phyloP scores from a whole-genome alignment of 2,329 filamentous ascomycete genomes.

The Diaporthe sp. region DNA sequence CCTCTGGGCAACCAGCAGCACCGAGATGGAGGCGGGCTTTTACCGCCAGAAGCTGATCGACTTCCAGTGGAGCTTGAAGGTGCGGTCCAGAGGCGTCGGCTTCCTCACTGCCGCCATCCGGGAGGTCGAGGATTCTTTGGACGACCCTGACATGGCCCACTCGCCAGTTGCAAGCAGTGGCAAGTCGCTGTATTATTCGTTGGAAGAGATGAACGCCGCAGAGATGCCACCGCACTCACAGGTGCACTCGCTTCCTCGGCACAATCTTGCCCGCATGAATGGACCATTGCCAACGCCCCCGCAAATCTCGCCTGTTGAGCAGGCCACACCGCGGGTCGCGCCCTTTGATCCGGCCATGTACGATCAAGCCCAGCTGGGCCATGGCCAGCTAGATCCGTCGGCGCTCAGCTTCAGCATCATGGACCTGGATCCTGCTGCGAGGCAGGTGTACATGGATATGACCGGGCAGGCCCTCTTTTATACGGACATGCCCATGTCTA shows the following conservation, averaged over 20 bases:
- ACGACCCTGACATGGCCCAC: conserved; percentile 36
- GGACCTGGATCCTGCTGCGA: conserved; percentile 21
- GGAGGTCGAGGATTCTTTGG: conserved; percentile 46
- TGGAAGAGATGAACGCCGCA: not conserved
- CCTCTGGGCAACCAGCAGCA: conserved; percentile 88
- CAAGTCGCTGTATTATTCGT: conserved; percentile 7
- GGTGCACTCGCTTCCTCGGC: conserved; percentile 2
- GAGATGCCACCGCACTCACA: conserved; percentile 7
- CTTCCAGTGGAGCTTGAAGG: conserved; percentile 93
- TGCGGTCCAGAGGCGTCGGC: conserved; percentile 78
- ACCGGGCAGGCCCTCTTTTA: conserved; percentile 25
- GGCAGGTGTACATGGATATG: conserved; percentile 21
- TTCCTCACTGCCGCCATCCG: conserved; percentile 53
- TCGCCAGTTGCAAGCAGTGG: conserved; percentile 28
- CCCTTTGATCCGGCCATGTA: conserved; percentile 13
- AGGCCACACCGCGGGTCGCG: conserved; percentile 4
- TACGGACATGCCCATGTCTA: conserved; percentile 22
- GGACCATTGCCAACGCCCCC: conserved; percentile 1
- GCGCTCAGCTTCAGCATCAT: conserved; percentile 25
- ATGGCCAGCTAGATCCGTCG: conserved; percentile 3
- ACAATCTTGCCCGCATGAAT: conserved; percentile 13
- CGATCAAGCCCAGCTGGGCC: conserved; percentile 13
- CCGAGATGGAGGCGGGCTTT: conserved; percentile 90
- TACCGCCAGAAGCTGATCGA: conserved; percentile 87
- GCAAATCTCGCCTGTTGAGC: conserved; percentile 7